phyloP scores from a whole-genome alignment of 192 early-diverging fungal species.

The Backusella psychrophila region DNA sequence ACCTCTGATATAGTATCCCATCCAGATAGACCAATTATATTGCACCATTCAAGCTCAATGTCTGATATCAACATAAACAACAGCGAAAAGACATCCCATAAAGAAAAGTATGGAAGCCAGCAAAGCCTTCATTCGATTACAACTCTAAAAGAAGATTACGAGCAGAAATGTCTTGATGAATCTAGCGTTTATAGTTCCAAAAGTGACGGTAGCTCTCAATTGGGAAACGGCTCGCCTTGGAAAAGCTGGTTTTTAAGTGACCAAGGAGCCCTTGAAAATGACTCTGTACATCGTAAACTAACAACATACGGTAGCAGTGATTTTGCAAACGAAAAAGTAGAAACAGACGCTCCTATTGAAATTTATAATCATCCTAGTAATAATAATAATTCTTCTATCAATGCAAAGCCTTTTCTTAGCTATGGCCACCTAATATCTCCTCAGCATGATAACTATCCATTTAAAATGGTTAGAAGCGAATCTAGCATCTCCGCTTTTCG shows the following conservation, averaged over 20 bases:
- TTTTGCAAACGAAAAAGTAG: constrained; percentile 9
- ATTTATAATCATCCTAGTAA: not conserved
- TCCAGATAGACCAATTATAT: not conserved
- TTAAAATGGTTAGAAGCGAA: constrained; percentile 17
- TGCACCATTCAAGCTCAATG: not conserved
- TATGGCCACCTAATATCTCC: not conserved
- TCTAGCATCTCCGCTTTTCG: constrained; percentile 28
- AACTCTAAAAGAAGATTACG: not conserved
- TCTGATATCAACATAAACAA: not conserved
- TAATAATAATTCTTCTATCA: not conserved
- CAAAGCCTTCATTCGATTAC: not conserved
- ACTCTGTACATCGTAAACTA: not conserved
- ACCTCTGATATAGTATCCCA: not conserved
- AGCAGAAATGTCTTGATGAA: not conserved
- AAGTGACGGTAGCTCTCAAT: not conserved
- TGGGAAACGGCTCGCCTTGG: not conserved
- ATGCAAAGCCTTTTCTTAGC: not conserved
- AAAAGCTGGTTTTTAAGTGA: constrained; percentile 9
- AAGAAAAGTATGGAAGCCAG: not conserved
- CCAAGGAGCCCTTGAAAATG: not conserved
- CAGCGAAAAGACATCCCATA: not conserved
- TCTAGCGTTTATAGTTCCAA: not conserved
- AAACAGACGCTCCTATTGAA: constrained; percentile 1
- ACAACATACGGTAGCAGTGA: not conserved
- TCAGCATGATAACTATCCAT: not conserved